Conservation (phyloP, 495 filamentous ascomycete genomes). For the Talaromyces borbonicus region DNA sequence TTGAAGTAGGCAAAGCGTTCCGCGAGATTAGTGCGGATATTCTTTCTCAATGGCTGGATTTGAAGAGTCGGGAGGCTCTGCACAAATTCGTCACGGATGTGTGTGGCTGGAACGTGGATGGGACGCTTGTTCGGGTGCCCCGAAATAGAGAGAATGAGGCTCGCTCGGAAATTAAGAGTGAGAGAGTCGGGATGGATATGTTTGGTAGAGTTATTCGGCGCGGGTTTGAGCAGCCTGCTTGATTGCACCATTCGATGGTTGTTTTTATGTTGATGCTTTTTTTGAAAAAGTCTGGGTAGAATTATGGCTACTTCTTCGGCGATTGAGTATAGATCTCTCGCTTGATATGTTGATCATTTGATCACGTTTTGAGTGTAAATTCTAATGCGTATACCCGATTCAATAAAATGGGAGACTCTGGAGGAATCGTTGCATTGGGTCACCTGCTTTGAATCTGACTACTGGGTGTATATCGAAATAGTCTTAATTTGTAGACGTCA, state of each 20-base stretch:
- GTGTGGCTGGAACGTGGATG: conserved; percentile 77
- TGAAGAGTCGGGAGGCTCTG: conserved; percentile 58
- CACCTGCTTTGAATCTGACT: no score
- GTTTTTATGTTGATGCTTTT: no score
- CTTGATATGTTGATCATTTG: not conserved
- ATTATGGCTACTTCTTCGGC: no score
- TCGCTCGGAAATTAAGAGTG: conserved; percentile 88
- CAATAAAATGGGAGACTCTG: no score
- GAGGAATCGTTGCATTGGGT: no score
- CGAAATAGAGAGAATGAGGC: conserved; percentile 98
- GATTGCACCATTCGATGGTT: conserved; percentile 15
- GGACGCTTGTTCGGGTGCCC: conserved; percentile 59
- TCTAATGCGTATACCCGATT: no score
- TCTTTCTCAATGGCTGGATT: conserved; percentile 80
- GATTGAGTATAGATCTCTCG: no score
- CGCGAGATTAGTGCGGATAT: conserved; percentile 67
- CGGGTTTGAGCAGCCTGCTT: conserved; percentile 84
- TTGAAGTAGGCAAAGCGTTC: conserved; percentile 79
- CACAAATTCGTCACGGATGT: conserved; percentile 73
- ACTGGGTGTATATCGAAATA: no score
- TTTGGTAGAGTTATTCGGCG: conserved; percentile 84
- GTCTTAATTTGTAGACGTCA: no score
- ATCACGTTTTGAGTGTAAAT: no score
- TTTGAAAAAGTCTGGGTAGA: no score
- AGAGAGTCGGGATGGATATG: conserved; percentile 67